Evolutionary conservation across 768 basidiomycete species (phyloP).

Genomic region (Rhodotorula graminis): DNA sequence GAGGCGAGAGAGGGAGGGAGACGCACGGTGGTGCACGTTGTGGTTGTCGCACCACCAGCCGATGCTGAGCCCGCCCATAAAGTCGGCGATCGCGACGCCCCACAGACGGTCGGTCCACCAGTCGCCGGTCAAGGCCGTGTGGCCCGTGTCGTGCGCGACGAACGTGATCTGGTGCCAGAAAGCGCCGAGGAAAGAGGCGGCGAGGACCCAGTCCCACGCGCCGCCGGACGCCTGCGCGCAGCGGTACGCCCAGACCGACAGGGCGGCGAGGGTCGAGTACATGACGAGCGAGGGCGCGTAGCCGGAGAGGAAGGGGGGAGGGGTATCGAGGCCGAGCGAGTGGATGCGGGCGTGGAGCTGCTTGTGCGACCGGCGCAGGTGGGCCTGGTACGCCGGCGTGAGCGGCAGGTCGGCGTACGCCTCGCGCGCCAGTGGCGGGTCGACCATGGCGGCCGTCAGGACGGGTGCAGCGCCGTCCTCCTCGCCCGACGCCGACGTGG

Average conservation of each 20-base stretch:
- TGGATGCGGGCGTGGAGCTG: conserved; percentile 67
- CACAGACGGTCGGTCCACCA: conserved; percentile 75
- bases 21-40: conserved; percentile 90
- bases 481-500: not conserved
- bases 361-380: conserved; percentile 61
- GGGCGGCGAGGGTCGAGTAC: conserved; percentile 61
- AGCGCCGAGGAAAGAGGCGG: conserved; percentile 75
- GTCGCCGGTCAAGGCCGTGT: conserved; percentile 84
- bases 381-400: conserved; percentile 33
- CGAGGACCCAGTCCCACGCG: conserved; percentile 54
- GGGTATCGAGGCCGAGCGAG: conserved; percentile 73
- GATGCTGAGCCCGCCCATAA: conserved; percentile 84
- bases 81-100: conserved; percentile 74
- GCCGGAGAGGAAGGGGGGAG: conserved; percentile 71
- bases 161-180: conserved; percentile 96
- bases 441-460: conserved; percentile 27
- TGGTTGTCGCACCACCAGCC: conserved; percentile 97
- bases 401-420: conserved; percentile 25
- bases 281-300: conserved; percentile 85
- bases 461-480: not conserved
- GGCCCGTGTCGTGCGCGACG: conserved; percentile 87
- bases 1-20: not conserved
- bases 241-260: conserved; percentile 61
- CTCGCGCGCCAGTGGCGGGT: conserved; percentile 16
- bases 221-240: conserved; percentile 18